Percentiles rank a stretch among this genome's conserved stretches.
phyloP scores from a whole-genome alignment of 2,329 filamentous ascomycete species.

The Verticillium klebahnii region DNA sequence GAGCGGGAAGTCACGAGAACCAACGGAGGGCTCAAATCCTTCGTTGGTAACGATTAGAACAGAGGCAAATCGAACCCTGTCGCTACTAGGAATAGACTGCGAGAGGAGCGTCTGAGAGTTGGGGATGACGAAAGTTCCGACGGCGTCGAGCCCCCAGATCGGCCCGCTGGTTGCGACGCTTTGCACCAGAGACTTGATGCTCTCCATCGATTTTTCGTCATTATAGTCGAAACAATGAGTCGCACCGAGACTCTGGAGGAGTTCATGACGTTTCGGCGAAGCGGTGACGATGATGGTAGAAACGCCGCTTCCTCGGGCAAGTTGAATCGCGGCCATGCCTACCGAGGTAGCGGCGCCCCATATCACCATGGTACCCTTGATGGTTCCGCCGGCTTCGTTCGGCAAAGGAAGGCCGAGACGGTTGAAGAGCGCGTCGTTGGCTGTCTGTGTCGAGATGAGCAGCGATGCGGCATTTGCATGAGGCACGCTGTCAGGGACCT shows the following conservation, averaged over 20 bases:
- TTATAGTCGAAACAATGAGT: conserved; percentile 29
- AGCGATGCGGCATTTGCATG: too few species aligned
- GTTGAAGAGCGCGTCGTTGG: too few species aligned
- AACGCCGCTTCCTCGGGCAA: conserved; percentile 24
- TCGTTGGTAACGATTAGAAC: too few species aligned
- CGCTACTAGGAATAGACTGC: not conserved
- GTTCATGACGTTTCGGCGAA: conserved; percentile 22
- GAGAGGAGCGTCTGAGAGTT: not conserved
- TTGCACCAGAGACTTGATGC: not conserved
- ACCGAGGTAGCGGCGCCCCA: conserved; percentile 32
- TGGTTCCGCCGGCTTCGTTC: too few species aligned
- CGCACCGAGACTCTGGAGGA: conserved; percentile 25
- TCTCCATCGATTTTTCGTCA: not conserved
- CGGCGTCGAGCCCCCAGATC: not conserved
- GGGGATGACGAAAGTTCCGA: not conserved
- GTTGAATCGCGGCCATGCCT: conserved; percentile 27
- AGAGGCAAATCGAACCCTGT: not conserved
- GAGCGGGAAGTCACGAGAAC: too few species aligned
- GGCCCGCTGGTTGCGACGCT: not conserved
- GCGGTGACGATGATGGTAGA: conserved; percentile 26
- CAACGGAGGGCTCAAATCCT: too few species aligned
- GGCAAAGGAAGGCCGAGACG: too few species aligned
- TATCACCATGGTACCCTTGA: conserved; percentile 20
- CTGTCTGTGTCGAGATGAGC: too few species aligned
- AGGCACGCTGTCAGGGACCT: too few species aligned